phyloP scores from a whole-genome alignment of 1,284 basidiomycete genomes.

The Sporisorium graminicola region DNA sequence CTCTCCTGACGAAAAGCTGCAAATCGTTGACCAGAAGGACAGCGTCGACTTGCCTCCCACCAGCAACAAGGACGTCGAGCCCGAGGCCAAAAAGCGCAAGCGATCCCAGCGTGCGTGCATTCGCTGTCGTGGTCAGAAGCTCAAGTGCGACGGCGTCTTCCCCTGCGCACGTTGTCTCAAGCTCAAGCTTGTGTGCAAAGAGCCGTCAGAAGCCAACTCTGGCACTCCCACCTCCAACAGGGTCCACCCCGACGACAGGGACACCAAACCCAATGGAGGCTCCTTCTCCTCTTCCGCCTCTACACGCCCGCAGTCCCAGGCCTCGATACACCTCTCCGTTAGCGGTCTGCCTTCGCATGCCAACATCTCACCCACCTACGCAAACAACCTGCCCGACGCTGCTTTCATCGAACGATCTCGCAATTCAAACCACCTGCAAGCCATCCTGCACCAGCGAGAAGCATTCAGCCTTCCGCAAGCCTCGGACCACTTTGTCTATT shows the following conservation, averaged over 20 bases:
- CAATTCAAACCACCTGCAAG: slow-evolving; percentile 4
- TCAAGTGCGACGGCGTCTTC: slow-evolving; percentile 53
- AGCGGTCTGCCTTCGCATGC: slow-evolving; percentile 29
- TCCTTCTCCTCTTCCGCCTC: slow-evolving; percentile 27
- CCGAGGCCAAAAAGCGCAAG: slow-evolving; percentile 50
- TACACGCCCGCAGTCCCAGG: slow-evolving; percentile 29
- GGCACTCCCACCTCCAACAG: slow-evolving; percentile 34
- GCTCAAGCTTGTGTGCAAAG: slow-evolving; percentile 50
- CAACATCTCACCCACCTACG: slow-evolving; percentile 4
- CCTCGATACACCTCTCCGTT: slow-evolving; percentile 19
- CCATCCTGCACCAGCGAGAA: slow-evolving; percentile 6
- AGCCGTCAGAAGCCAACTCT: slow-evolving; percentile 37
- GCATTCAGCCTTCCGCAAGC: slow-evolving; percentile 8
- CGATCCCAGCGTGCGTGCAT: slow-evolving; percentile 52
- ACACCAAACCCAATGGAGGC: slow-evolving; percentile 16
- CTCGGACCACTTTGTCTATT: slow-evolving; percentile 33
- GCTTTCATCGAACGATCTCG: slow-evolving; percentile 9
- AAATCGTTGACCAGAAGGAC: slow-evolving; percentile 21
- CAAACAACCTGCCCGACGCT: slow-evolving; percentile 7
- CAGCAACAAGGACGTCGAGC: slow-evolving; percentile 31
- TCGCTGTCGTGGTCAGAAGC: slow-evolving; percentile 50
- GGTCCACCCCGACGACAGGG: slow-evolving; percentile 27
- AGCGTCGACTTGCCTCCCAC: neutral
- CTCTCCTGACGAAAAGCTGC: slow-evolving; percentile 32
- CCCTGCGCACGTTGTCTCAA: slow-evolving; percentile 49